Evolutionary conservation across 2,329 filamentous ascomycete species (phyloP), one percentile per base, ranked within the genome.

Genomic region (Corynespora cassiicola): DNA sequence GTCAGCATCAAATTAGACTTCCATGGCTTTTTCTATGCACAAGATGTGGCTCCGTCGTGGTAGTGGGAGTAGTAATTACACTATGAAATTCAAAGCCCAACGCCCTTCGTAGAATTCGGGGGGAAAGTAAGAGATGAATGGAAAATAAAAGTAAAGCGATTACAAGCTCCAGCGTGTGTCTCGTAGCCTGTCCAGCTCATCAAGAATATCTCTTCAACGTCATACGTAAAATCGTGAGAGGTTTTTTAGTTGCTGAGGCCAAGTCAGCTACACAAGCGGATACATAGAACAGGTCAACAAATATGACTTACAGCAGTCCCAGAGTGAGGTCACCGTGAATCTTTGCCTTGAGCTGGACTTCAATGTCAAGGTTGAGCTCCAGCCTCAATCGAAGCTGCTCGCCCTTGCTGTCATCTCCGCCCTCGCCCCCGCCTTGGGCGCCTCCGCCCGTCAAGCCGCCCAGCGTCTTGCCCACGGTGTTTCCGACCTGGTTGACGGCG

Each of bases 281-380:
- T 7, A 16, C 3, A 4, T n/a, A 15, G 6, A 19, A 18, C 23
- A 14, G n/a, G 21, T 22, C 16, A n/a, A 12, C 4, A 11, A 8
- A 7, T 16, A 14, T 24, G 24, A 71, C 71, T 63, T 70, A 74
- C 71, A 78, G 69, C 53, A 78, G 54, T 59, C 75, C 79, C 36
- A 84, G 59, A n/a, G 81, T 83, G 43, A 84, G 67, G 54, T 84
- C 80, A 68, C 80, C 80, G 48, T 82, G 79, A 51, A 84, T 83
- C 65, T 80, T 82, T n/a, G 80, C 80, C 71, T 84, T 84, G 30
- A 84, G 66, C 56, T 83, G 78, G 37, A 84, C 75, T 58, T 84
- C 80, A 58, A 84, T 80, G 59, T 83, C 80, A 44, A 84, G 66
- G 54, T 84, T 84, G 50, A 83, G 66, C 52, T 84, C 80, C 47